phyloP scores from a whole-genome alignment of 371 early-diverging fungal genomes.

The Mortierella sp. region DNA sequence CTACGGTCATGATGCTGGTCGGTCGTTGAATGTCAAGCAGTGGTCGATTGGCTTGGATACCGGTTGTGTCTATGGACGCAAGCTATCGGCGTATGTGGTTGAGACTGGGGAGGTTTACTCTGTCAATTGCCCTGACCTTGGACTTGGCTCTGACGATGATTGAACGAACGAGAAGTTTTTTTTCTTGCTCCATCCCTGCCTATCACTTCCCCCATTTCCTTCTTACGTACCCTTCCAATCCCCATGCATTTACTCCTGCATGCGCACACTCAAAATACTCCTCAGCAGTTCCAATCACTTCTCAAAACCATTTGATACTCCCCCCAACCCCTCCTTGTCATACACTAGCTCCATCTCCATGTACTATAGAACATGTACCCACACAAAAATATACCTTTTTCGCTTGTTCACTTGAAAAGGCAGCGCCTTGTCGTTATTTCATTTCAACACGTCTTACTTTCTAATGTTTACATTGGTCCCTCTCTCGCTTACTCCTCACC shows the following conservation, averaged over 20 bases:
- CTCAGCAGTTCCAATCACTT: not conserved
- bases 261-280: not conserved
- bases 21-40: constrained; percentile 67
- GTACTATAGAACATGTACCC: not conserved
- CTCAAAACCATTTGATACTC: not conserved
- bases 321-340: too few relatives aligned
- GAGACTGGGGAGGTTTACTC: constrained; percentile 33
- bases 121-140: constrained; percentile 9
- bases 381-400: not conserved
- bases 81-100: constrained; percentile 63
- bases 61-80: constrained; percentile 77
- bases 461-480: too few relatives aligned
- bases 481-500: not conserved
- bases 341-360: not conserved
- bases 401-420: too few relatives aligned
- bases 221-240: not conserved
- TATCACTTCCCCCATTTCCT: not conserved
- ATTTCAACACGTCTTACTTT: not conserved
- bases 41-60: constrained; percentile 76
- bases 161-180: not conserved
- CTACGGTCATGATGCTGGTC: constrained; percentile 81
- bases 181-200: not conserved
- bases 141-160: constrained; percentile 10
- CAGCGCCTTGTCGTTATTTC: not conserved
- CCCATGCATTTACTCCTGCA: not conserved